Conservation (phyloP, 2,329 filamentous ascomycete genomes). For the Penicillium thymicola region DNA sequence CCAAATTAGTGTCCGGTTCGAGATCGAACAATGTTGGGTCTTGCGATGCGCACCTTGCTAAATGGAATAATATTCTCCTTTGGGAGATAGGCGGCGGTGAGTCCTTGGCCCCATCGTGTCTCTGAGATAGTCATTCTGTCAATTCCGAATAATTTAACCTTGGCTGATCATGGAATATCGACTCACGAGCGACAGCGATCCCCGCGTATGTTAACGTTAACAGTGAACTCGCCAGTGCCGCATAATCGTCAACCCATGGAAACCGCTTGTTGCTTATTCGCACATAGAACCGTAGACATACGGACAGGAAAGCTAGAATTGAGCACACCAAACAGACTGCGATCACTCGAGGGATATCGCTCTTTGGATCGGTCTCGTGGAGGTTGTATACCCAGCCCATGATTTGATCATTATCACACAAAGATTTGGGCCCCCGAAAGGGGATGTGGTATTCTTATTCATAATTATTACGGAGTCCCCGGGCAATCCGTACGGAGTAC, state of each 20-base stretch:
- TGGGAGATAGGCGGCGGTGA: conserved; percentile 20
- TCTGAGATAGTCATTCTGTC: conserved; percentile 13
- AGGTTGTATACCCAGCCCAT: conserved; percentile 34
- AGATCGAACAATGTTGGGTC: not conserved
- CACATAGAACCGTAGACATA: conserved; percentile 25
- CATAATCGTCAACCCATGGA: conserved; percentile 29
- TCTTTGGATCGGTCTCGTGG: conserved; percentile 21
- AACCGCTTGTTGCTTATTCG: conserved; percentile 19
- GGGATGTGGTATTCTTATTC: not conserved
- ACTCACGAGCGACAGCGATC: conserved; percentile 22
- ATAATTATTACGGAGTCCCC: not conserved
- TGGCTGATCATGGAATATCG: not conserved
- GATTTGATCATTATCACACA: not conserved
- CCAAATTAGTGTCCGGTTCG: not conserved
- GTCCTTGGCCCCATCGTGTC: conserved; percentile 28
- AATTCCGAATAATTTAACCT: not conserved
- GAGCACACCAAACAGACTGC: conserved; percentile 23
- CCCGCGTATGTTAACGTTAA: conserved; percentile 19
- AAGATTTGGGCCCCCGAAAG: not conserved
- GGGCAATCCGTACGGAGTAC: too few relatives aligned
- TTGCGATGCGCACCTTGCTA: conserved; percentile 19
- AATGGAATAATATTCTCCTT: conserved; percentile 25
- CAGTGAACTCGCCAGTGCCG: conserved; percentile 21
- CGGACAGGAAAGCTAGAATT: conserved; percentile 20
- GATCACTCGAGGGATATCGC: conserved; percentile 21